phyloP scores from a whole-genome alignment of 768 basidiomycete genomes.

The Naganishia vaughanmartiniae region DNA sequence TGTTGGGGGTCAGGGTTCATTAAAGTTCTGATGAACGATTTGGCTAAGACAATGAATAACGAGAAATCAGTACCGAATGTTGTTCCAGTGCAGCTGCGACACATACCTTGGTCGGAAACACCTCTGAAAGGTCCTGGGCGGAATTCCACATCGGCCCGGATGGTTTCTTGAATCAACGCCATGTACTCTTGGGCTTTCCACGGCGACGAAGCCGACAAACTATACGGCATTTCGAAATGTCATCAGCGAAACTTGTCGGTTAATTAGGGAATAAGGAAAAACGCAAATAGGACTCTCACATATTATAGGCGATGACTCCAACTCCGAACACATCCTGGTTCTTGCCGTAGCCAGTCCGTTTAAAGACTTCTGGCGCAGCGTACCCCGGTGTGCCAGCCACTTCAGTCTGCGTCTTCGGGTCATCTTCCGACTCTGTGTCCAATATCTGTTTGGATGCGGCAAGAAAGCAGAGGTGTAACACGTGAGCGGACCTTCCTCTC shows the following conservation, averaged over 20 bases:
- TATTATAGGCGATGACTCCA: constrained; percentile 38
- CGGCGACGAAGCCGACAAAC: constrained; percentile 38
- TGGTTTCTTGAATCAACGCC: constrained; percentile 35
- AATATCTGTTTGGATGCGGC: constrained; percentile 27
- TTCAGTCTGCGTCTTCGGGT: constrained; percentile 33
- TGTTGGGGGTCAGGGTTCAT: constrained; percentile 31
- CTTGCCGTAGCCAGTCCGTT: constrained; percentile 37
- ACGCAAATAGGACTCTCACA: constrained; percentile 29
- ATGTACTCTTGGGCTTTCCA: constrained; percentile 36
- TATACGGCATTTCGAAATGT: background rate
- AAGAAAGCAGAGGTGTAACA: background rate
- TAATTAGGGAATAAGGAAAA: no score
- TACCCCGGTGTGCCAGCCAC: constrained; percentile 40
- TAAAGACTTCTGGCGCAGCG: constrained; percentile 39
- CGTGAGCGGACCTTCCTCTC: background rate
- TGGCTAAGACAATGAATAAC: constrained; percentile 24
- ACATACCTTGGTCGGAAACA: constrained; percentile 37
- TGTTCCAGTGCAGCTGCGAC: background rate
- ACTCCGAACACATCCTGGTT: constrained; percentile 40
- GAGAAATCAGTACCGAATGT: background rate
- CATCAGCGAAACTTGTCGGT: no score
- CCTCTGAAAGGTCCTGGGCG: constrained; percentile 35
- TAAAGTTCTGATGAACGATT: constrained; percentile 30
- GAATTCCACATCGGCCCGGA: constrained; percentile 31
- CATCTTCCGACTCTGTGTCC: constrained; percentile 29